Percentiles rank a stretch among this genome's conserved stretches.
Conservation (phyloP, 2,329 filamentous ascomycete genomes). For the Aureobasidium lini region DNA sequence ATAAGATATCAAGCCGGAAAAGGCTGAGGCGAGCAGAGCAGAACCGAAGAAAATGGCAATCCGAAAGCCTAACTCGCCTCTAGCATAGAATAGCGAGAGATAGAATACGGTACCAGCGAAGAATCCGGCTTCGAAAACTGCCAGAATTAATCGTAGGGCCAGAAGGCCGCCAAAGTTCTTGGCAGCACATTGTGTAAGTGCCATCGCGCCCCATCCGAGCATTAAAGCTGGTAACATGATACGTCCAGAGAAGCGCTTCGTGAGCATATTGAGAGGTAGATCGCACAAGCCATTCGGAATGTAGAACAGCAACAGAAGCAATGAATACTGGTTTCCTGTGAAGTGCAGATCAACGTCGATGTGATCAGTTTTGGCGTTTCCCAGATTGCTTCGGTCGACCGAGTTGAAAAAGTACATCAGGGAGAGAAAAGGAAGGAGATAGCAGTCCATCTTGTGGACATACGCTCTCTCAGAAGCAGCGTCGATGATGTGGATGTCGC, state of each 20-base stretch:
- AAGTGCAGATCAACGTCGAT: slow-evolving; percentile 38
- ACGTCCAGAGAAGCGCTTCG: slow-evolving; percentile 40
- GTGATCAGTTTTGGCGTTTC: slow-evolving; percentile 46
- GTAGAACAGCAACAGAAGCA: slow-evolving; percentile 45
- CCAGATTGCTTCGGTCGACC: slow-evolving; percentile 35
- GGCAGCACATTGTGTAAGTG: slow-evolving; percentile 42
- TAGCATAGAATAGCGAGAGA: slow-evolving; percentile 42
- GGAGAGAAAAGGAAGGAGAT: not conserved
- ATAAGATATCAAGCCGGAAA: slow-evolving; percentile 35
- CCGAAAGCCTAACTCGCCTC: slow-evolving; percentile 36
- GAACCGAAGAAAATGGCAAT: slow-evolving; percentile 40
- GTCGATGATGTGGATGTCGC: not conserved
- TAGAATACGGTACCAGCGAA: slow-evolving; percentile 50
- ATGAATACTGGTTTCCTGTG: slow-evolving; percentile 36
- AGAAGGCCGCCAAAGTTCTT: slow-evolving; percentile 44
- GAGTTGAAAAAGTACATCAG: slow-evolving; percentile 6
- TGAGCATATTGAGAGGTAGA: slow-evolving; percentile 43
- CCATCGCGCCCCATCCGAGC: slow-evolving; percentile 43
- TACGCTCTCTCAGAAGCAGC: not conserved
- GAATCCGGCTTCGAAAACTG: slow-evolving; percentile 46
- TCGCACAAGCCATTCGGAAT: slow-evolving; percentile 45
- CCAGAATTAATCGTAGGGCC: slow-evolving; percentile 43
- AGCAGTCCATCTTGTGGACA: not conserved
- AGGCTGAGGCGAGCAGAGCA: slow-evolving; percentile 34
- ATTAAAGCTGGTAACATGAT: slow-evolving; percentile 37